Base-by-base conservation (phyloP, 129 eudicot species). In the Saposhnikovia divaricata region DNA sequence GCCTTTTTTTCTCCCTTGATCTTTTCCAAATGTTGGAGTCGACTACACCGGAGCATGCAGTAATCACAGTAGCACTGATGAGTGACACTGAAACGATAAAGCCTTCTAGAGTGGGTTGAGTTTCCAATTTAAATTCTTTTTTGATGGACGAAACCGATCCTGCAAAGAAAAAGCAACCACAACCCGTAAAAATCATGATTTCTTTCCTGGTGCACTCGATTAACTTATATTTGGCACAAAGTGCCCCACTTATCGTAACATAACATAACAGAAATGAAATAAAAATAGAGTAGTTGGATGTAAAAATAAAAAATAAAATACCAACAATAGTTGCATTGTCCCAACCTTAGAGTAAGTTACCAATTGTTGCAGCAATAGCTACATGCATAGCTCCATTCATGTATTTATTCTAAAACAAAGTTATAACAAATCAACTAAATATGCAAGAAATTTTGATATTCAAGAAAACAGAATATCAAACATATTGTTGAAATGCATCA, bases 311-410 rank as follows among this genome's bases (percentile, higher is more conserved):
- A 59, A 6, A n/a, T 1, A 59, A 27, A 5, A 12, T 66, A 66
- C 72, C 72, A 31, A 42, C 72, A 66, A 66, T 31, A 66, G 72
- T 66, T 28, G 72, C 72, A 31, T 66, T 66, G 40, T 66, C 72
- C 72, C 72, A 66, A 28, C 72, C 72, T 31, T 66, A 42, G 9
- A 66, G 72, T 31, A 66, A 14, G 42, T 28, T 66, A 66, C 72
- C 72, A 11, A 66, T 31, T 66, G 72, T 31, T 3, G 40, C 72
- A 31, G 72, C 72, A 66, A 66, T 15, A 31, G 72, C 72, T 66
- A 66, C 40, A 66, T 28, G 72, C 72, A 66, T 42, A 66, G 72
- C 72, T 66, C 72, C 72, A 66, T 31, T 66, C 72, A 66, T 66
- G 21, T 65, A 9, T 65, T 31, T 65, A 34, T 9, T 66, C 72